Conservation (phyloP, 108 stramenopile species). For the Schizochytrium sp. region DNA sequence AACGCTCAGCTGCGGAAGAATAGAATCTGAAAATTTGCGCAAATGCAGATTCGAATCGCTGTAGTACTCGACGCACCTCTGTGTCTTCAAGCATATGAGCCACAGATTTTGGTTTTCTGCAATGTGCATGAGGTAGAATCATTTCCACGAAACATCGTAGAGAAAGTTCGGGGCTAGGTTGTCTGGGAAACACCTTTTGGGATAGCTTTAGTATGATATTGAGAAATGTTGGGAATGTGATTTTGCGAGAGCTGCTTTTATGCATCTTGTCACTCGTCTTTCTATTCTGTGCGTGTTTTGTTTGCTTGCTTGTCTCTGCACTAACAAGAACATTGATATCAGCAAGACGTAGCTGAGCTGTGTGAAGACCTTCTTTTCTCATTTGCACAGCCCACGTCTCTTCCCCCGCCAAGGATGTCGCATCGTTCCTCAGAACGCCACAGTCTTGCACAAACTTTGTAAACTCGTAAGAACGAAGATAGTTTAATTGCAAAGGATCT, state of each 20-base stretch:
- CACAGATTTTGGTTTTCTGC: constrained; percentile 26
- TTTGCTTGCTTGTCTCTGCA: constrained; percentile 66
- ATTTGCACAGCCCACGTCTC: not conserved
- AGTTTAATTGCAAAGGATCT: constrained; percentile 70
- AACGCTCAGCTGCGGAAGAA: constrained; percentile 28
- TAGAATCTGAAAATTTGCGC: constrained; percentile 70
- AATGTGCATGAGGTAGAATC: constrained; percentile 72
- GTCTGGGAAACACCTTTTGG: constrained; percentile 63
- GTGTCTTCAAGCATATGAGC: constrained; percentile 63
- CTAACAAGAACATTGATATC: constrained; percentile 52
- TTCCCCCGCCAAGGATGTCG: not conserved
- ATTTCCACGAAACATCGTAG: constrained; percentile 75
- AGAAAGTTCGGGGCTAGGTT: constrained; percentile 52
- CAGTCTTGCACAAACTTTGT: constrained; percentile 38
- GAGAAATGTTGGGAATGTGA: constrained; percentile 65
- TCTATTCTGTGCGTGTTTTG: constrained; percentile 52
- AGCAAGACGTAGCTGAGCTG: constrained; percentile 56
- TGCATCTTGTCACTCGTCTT: not conserved
- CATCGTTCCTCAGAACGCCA: not conserved
- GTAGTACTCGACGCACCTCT: constrained; percentile 65
- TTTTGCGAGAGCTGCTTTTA: not conserved
- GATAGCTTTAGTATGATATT: constrained; percentile 70
- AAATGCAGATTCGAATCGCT: constrained; percentile 68
- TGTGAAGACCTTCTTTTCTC: not conserved
- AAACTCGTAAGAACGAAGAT: constrained; percentile 52